Base-by-base conservation (phyloP, 2,329 filamentous ascomycete genomes). In the Verticillium tricorpus region DNA sequence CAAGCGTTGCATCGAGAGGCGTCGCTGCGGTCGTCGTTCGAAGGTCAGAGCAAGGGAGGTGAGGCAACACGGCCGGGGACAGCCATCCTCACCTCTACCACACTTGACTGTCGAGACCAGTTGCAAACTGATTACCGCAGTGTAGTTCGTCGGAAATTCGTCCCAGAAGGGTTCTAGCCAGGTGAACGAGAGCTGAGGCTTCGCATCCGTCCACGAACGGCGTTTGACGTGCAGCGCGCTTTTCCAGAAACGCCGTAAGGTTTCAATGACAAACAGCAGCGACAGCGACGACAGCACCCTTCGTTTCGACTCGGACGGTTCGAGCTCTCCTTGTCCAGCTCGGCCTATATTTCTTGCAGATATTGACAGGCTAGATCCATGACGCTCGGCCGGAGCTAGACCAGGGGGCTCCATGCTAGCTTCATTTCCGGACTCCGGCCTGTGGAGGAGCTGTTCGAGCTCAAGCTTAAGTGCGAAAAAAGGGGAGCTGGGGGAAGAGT, bases 331-430 rank as follows among this genome's bases (percentile, higher is more conserved):
- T 25, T 8, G 2, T 37, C 17, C 25, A 22, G 64, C 65, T 62
- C 63, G 65, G 39, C 60, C 62, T 64, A 64, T 68, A 67, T 63
- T 62, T 63, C 62, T 25, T 60, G 40, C 50, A 60, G 61, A 63
- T 67, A 67, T 65, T 8, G 60, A 65, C 66, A 66, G 57, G 67
- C 54, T 34, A 3, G 17, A 52, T 54, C 58, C 40, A 59, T 54
- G 58, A 56, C 45, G 45, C 45, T 52, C 45, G 45, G 45, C 19
- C 45, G 45, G 45, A 9, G 19, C 45, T 52, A 52, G 45, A 52
- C 34, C 45, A 52, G 45, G 45, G 45, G 37, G 6, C 8, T 11
- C 45, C 19, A 22, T 22, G 45, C 22, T 52, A 52, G 45, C 45
- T 25, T 52, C 45, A 52, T 52, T 52, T 52, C 45, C 45, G 45